Base-by-base conservation (phyloP, 495 filamentous ascomycete species). In the Darksidea phi region DNA sequence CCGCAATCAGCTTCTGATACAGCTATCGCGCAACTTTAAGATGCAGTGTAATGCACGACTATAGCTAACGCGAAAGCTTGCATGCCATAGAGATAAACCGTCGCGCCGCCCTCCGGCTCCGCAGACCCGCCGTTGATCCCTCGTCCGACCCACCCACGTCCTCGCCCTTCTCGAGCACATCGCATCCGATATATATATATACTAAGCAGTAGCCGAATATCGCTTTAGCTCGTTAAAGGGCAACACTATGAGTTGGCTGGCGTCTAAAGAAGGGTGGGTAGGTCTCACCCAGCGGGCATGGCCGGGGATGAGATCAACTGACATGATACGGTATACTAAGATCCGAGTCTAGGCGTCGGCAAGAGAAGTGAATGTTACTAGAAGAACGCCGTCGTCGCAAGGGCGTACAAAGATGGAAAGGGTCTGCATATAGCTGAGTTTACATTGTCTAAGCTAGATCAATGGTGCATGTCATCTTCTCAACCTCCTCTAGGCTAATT, bases 81-180 rank as follows among this genome's bases (percentile, higher is more conserved):
- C n/a, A 54, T 54, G 50, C 26, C 28, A 54, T 54, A 54, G 50
- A 54, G 50, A 54, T 41, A 54, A 18, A 54, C 20, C 50, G 13
- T 54, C 50, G 50, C 50, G 32, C 28, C 34, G 50, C 11, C 32
- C 50, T 54, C 1, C 26, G 38, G 50, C 50, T 54, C 28, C 32
- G 50, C 20, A 54, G n/a, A 38, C 50, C 34, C 34, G 50, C 50
- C 23, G 50, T 54, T 20, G 50, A 54, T 54, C 50, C 28, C 28
- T 54, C 34, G n/a, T 54, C 50, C 50, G 24, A 41, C 52, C 37
- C 38, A 55, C 15, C n/a, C 52, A 55, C 38, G 52, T 55, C 52
- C 41, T 55, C 52, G 52, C 32, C 2, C 52, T 36, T 55, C 38
- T 55, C 18, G 25, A 55, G 52, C 52, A 43, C 52, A 55, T 55